These are phyloP conservation scores for Pythium apleroticum DNA, from an alignment of 352 stramenopile species.

Conservation along the genomic window DNA sequence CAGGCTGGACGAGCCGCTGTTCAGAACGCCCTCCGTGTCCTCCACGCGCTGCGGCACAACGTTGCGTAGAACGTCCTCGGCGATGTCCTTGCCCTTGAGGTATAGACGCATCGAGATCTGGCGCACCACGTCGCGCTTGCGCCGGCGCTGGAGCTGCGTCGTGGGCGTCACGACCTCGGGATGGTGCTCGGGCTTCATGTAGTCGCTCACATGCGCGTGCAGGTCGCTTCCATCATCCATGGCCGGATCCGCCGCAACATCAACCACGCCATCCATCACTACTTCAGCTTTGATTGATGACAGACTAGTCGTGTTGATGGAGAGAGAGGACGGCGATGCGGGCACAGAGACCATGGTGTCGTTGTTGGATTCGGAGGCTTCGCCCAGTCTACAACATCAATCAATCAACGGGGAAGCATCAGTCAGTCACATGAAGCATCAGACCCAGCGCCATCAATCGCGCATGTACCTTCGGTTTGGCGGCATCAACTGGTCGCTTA, in stretches of 20 bases:
- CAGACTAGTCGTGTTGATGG: neutral
- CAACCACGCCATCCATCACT: neutral
- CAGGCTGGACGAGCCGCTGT: constrained; percentile 45
- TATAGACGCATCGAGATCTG: constrained; percentile 80
- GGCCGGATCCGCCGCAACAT: constrained; percentile 3
- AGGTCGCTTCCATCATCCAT: neutral
- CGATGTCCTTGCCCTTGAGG: constrained; percentile 66
- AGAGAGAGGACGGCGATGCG: neutral
- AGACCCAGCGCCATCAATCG: neutral
- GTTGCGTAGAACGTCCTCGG: constrained; percentile 63
- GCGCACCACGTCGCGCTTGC: constrained; percentile 69
- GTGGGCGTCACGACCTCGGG: constrained; percentile 23
- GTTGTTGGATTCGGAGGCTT: neutral
- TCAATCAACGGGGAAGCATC: neutral
- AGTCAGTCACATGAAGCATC: neutral
- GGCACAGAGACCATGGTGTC: neutral
- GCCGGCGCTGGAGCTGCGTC: constrained; percentile 29
- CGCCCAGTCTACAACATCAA: neutral
- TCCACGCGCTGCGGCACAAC: constrained; percentile 54
- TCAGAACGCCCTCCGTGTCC: constrained; percentile 48
- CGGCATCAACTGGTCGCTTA: neutral
- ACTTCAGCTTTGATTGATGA: constrained; percentile 1
- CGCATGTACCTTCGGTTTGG: neutral
- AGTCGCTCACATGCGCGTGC: constrained; percentile 1
- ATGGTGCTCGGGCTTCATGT: constrained; percentile 10